Base-by-base conservation (phyloP, 768 basidiomycete genomes). In the Ramaria rubella region DNA sequence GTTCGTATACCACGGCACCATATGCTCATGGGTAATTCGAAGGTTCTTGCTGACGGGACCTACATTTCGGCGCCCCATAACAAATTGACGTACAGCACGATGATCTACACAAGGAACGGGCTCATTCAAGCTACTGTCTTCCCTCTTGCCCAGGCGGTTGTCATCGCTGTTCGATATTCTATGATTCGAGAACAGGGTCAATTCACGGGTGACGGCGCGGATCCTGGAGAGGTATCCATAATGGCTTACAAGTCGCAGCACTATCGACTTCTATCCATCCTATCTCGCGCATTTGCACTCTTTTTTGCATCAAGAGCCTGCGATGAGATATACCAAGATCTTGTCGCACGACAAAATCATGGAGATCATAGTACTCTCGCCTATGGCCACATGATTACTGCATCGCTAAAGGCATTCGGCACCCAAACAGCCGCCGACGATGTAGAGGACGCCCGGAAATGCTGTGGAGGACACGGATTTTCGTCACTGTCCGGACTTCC, bases 401-500 rank as follows among this genome's bases (percentile, higher is more conserved):
- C 66, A 6, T 60, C 57, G 5, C 55, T 67, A 31, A 68, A 67
- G 24, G 66, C 63, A 21, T 68, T 61, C 44, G 49, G 55, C 17
- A 58, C 66, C 5, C 66, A 68, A 48, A 55, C 43, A 12, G 57
- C 63, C 8, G 61, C 62, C 2, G 66, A 67, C 48, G 66, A 64
- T 17, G 62, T 59, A 12, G 66, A 68, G 38, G 67, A 68, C 52
- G 63, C 64, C 5, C 59, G 67, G 21, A 65, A 59, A 36, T 65
- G 65, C 27, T 67, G 65, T 48, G 67, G 66, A 0, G 63, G 66
- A 1, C 64, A 65, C 55, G 67, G 66, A 9, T 65, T 65, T 40
- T 64, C 63, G 3, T 57, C 52, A 3, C 52, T 68, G 19, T 64
- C 65, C 15, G 67, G 67, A 6, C 43, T 68, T 21, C 64, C 62